These are phyloP conservation scores for Venturia nashicola DNA, from an alignment of 2,329 filamentous ascomycete species.

Conservation along the genomic window DNA sequence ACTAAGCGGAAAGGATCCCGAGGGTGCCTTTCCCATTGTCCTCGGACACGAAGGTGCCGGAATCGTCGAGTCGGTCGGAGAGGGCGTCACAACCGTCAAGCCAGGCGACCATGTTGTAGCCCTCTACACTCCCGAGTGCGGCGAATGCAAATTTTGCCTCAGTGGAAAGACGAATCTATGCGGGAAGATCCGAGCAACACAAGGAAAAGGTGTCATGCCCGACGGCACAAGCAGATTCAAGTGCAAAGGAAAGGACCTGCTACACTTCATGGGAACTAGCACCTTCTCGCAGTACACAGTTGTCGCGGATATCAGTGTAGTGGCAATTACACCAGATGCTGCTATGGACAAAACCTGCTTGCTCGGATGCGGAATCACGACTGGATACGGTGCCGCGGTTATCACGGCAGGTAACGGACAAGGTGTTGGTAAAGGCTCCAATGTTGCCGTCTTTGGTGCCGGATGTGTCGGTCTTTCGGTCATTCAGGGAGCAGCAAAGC, in stretches of 20 bases:
- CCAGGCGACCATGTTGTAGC: conserved; percentile 69
- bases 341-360: conserved; percentile 94
- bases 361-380: conserved; percentile 96
- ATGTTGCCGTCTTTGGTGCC: conserved; percentile 84
- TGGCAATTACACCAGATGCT: conserved; percentile 79
- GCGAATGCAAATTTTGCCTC: conserved; percentile 99
- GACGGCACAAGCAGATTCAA: conserved; percentile 92
- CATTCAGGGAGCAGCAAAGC: conserved; percentile 82
- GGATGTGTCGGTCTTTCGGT: conserved; percentile 93
- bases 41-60: conserved; percentile 31
- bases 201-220: conserved; percentile 93
- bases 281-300: conserved; percentile 99
- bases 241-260: conserved; percentile 85
- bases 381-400: conserved; percentile 88
- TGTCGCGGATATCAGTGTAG: conserved; percentile 95
- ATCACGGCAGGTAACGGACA: conserved; percentile 61
- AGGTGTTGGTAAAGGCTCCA: conserved; percentile 72
- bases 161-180: conserved; percentile 99
- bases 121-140: conserved; percentile 73
- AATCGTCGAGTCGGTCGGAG: conserved; percentile 51
- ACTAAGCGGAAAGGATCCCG: conserved; percentile 73
- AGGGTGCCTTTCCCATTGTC: conserved; percentile 44
- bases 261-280: conserved; percentile 98
- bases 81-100: conserved; percentile 92
- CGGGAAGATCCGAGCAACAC: conserved; percentile 95